Percentiles rank a stretch among this genome's conserved stretches.
Evolutionary conservation across 768 basidiomycete species (phyloP).

Genomic region (Russula brevipes): DNA sequence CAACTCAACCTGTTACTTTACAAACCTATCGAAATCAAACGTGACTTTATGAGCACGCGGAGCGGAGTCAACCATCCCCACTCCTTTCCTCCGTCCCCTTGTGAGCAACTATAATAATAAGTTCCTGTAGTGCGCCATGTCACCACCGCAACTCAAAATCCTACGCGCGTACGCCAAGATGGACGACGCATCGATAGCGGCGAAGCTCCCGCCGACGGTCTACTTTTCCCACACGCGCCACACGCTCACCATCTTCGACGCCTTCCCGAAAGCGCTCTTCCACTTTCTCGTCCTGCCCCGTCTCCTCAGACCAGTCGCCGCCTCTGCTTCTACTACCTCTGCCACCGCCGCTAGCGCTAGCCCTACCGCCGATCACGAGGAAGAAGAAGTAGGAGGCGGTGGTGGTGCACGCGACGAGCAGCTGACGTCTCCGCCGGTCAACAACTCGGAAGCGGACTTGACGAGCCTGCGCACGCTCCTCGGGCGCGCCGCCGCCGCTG

Average conservation of each 20-base stretch:
- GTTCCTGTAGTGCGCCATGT: too few species aligned
- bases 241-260: slow-evolving; percentile 67
- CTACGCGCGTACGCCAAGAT: slow-evolving; percentile 56
- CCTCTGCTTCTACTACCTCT: slow-evolving; percentile 29
- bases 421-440: too few species aligned
- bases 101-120: too few species aligned
- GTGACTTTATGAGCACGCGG: not conserved
- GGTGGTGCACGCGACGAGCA: not conserved
- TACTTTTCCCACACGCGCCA: slow-evolving; percentile 51
- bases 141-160: slow-evolving; percentile 27
- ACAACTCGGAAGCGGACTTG: not conserved
- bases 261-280: slow-evolving; percentile 77
- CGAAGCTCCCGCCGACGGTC: slow-evolving; percentile 52
- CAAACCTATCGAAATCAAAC: not conserved
- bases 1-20: not conserved
- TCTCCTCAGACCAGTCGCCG: slow-evolving; percentile 21
- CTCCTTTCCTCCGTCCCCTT: too few species aligned
- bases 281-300: slow-evolving; percentile 84
- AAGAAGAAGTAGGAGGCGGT: too few species aligned
- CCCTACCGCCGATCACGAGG: not conserved
- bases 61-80: not conserved
- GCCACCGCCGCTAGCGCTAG: not conserved
- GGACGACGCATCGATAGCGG: slow-evolving; percentile 36
- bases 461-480: slow-evolving; percentile 15
- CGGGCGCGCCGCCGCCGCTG: slow-evolving; percentile 47